Base-by-base conservation (phyloP, 495 filamentous ascomycete species). In the Lasiosphaeriaceae sp. region DNA sequence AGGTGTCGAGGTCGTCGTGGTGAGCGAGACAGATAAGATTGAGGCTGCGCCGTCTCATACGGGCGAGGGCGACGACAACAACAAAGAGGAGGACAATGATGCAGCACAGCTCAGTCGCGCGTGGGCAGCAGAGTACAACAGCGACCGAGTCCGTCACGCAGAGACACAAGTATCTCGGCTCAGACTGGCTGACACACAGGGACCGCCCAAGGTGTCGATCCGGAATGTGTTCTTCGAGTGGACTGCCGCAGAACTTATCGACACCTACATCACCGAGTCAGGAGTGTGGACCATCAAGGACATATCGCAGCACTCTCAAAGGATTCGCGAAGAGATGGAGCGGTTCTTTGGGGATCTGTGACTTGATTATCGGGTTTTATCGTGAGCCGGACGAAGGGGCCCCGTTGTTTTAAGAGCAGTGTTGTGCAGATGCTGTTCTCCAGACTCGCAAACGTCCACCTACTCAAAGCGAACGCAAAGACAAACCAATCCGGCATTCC, bases 191-290 rank as follows among this genome's bases (percentile, higher is more conserved):
- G 52, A 50, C 26, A 41, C 8, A 31, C 39, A 26, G 41, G 11
- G 47, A 34, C 46, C 50, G 29, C 46, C 63, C 12, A 53, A 61
- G 4, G 74, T 82, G 0, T 39, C 66, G 12, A 72, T 86, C 11
- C 77, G 72, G 47, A 88, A 88, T 57, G 59, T 78, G 14, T 86
- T 84, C 53, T 88, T 89, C 54, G 86, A 90, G 68, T 88, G 85
- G 85, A 74, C 86, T 8, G 76, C 80, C 1, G 63, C 74, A 4
- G 49, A 56, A 1, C 66, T 80, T 23, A 72, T 88, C 0, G 78
- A 88, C 64, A 73, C 61, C 0, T 86, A 84, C 58, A 60, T 86
- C 48, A 81, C 79, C 5, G 85, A 89, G 43, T 62, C 75, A 11
- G 76, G 75, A 2, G 55, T 68, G 26, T 74, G 64, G 68, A 66